phyloP scores from a whole-genome alignment of 129 eudicot genomes.

The Cynara cardunculus region DNA sequence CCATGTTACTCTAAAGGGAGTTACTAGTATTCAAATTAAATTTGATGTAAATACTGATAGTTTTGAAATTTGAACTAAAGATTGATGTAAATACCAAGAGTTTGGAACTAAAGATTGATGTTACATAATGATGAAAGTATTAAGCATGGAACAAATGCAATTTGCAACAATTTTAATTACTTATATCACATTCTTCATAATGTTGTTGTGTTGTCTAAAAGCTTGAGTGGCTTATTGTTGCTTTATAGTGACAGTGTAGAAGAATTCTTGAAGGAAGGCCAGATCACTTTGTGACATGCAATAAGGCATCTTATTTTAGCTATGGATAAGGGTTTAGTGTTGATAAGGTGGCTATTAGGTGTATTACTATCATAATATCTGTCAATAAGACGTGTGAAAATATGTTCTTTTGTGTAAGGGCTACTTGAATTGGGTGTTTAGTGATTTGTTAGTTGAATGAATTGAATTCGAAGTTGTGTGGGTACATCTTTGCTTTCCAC shows the following conservation, averaged over 20 bases:
- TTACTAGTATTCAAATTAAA: too few relatives aligned
- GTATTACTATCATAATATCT: neutral
- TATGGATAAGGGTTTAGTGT: neutral
- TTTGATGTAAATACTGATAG: neutral
- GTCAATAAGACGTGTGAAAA: neutral
- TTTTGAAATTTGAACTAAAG: neutral
- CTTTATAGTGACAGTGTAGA: neutral
- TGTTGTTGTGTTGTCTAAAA: neutral
- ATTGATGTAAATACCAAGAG: neutral
- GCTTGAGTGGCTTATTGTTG: neutral
- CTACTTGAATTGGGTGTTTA: neutral
- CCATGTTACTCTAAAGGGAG: neutral
- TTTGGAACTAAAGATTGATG: neutral
- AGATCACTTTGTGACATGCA: neutral
- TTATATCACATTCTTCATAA: neutral
- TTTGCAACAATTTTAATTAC: neutral
- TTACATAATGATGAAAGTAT: neutral
- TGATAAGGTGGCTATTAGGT: neutral
- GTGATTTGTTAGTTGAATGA: neutral
- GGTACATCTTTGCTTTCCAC: neutral
- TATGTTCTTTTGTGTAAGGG: neutral
- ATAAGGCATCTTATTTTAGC: neutral
- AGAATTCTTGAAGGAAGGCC: neutral
- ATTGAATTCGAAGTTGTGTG: neutral
- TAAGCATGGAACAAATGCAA: neutral